These are phyloP conservation scores for Blastocystis sp. DNA, from an alignment of 352 stramenopile genomes.

Conservation along the genomic window DNA sequence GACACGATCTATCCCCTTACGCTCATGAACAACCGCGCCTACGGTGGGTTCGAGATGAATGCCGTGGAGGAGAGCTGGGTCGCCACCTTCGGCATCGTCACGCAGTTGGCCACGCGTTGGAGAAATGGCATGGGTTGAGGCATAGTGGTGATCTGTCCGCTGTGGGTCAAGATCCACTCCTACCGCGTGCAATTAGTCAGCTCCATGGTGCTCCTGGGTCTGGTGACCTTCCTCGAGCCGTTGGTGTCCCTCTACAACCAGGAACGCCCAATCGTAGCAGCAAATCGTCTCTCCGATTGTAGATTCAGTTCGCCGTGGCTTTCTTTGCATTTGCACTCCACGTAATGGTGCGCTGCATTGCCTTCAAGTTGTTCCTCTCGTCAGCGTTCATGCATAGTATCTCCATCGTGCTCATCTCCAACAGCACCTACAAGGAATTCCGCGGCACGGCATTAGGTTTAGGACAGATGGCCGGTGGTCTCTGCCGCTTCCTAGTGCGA, in stretches of 20 bases:
- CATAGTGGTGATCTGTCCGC: conserved; percentile 39
- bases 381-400: background rate
- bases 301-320: conserved; percentile 4
- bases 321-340: conserved; percentile 7
- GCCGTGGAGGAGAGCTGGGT: conserved; percentile 59
- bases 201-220: background rate
- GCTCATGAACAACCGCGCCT: conserved; percentile 18
- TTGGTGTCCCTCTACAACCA: conserved; percentile 18
- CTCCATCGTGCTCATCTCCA: conserved; percentile 61
- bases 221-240: background rate
- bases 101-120: conserved; percentile 26
- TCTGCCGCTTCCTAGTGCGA: conserved; percentile 51
- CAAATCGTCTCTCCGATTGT: background rate
- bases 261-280: background rate
- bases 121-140: background rate
- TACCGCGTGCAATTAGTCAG: conserved; percentile 9
- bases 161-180: background rate
- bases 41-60: conserved; percentile 48
- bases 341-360: conserved; percentile 11
- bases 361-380: conserved; percentile 3
- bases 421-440: conserved; percentile 64
- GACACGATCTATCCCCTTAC: conserved; percentile 64
- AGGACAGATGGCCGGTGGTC: conserved; percentile 13
- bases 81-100: background rate
- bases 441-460: conserved; percentile 31